Percentiles rank a stretch among this genome's conserved stretches.
Conservation (phyloP, 768 basidiomycete species). For the Lentinula edodes region DNA sequence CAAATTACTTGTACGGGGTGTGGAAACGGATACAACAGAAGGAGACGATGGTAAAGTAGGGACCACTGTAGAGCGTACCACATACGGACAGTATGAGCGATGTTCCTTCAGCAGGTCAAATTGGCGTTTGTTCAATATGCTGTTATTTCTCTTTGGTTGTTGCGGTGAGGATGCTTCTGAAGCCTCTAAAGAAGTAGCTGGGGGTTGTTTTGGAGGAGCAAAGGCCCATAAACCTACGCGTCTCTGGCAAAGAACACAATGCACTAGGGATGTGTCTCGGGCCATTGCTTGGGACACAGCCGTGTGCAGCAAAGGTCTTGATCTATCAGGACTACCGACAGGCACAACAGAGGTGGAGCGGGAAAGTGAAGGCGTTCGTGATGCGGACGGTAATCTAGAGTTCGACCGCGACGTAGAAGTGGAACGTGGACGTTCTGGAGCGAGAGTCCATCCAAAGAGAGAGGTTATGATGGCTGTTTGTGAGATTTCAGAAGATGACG, state of each 20-base stretch:
- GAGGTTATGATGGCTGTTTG: slow-evolving; percentile 39
- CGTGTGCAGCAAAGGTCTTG: slow-evolving; percentile 1
- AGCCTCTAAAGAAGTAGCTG: background rate
- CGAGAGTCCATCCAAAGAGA: slow-evolving; percentile 47
- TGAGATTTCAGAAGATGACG: slow-evolving; percentile 18
- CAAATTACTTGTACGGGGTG: background rate
- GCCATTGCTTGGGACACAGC: slow-evolving; percentile 3
- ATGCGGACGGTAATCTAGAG: slow-evolving; percentile 19
- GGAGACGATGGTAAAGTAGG: slow-evolving; percentile 46
- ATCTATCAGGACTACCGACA: slow-evolving; percentile 1
- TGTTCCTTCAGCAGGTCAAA: slow-evolving; percentile 80
- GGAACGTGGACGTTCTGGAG: slow-evolving; percentile 25
- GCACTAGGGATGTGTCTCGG: slow-evolving; percentile 48
- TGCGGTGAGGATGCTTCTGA: slow-evolving; percentile 16
- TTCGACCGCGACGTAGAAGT: slow-evolving; percentile 23
- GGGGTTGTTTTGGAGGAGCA: slow-evolving; percentile 19
- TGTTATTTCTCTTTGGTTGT: slow-evolving; percentile 3
- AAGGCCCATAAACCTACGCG: slow-evolving; percentile 79
- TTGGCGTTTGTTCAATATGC: slow-evolving; percentile 29
- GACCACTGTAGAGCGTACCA: slow-evolving; percentile 61
- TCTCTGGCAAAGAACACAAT: slow-evolving; percentile 71
- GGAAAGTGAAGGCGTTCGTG: slow-evolving; percentile 26
- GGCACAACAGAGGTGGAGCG: slow-evolving; percentile 25
- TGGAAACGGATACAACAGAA: slow-evolving; percentile 14
- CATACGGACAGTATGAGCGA: slow-evolving; percentile 82